Base-by-base conservation (phyloP, 371 early-diverging fungal species). In the Amoeboaphelidium occidentale region DNA sequence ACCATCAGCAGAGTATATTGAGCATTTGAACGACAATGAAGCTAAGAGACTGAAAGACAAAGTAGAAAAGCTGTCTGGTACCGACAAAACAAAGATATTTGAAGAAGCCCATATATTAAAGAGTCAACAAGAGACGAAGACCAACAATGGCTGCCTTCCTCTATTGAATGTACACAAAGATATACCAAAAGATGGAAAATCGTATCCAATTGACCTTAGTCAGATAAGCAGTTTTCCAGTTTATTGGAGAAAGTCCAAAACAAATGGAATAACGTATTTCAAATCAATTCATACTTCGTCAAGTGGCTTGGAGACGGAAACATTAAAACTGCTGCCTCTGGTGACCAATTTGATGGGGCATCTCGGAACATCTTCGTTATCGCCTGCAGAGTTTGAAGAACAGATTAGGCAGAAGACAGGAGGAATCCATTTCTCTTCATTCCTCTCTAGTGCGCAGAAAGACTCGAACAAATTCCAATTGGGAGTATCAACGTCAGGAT, bases 221-320 rank as follows among this genome's bases (percentile, higher is more conserved):
- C 70, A 70, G 6, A 57, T 75, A 26, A 65, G 61, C 47, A 63
- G 67, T 27, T 64, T 62, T 3, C 73, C 77, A 24, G 74, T 79
- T 20, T 81, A 84, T 47, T 78, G 76, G 76, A 68, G 86, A 49
- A 66, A 73, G 1, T 77, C 89, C 0, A 56, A 76, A 2, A 90
- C 94, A 21, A 93, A 93, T 54, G 91, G 88, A 17, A 75, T 93
- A 45, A 80, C 86, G n/a, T 93, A 91, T 57, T 67, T 88, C 39
- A 32, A 32, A 32, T 32, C 17, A 17, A 10, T 32, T 10, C 17
- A 10, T 17, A 6, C 39, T 6, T 17, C 17, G 39, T 10, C 6
- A 10, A 17, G 39, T 10, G 10, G 39, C 17, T 10, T 32, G 6
- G 39, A 32, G 6, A 10, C 39, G 39, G 6, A 32, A 17, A 10